Percentiles rank a stretch among this genome's conserved stretches.
Conservation (phyloP, 164 flowering plant genomes). For the Hamamelis virginiana region DNA sequence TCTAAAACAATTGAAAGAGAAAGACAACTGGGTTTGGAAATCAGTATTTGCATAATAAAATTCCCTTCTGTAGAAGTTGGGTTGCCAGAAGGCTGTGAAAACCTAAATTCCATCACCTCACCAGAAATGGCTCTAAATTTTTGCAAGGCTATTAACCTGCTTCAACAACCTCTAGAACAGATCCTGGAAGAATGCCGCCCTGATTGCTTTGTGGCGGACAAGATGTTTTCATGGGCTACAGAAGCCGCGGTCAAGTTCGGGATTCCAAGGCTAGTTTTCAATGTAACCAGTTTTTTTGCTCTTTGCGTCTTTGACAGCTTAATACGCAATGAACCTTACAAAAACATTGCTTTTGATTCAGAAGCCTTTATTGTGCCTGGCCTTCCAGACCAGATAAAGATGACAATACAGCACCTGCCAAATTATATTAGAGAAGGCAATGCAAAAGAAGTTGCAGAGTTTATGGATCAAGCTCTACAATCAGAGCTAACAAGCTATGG, state of each 20-base stretch:
- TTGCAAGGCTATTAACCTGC: conserved; percentile 18
- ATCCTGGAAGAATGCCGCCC: conserved; percentile 25
- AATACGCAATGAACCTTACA: conserved; percentile 14
- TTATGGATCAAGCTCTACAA: conserved; percentile 10
- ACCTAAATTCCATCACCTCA: background rate
- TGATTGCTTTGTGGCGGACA: conserved; percentile 35
- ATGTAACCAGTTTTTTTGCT: conserved; percentile 33
- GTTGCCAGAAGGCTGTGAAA: conserved; percentile 40
- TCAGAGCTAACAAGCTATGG: conserved; percentile 36
- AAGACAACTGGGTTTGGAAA: conserved; percentile 11
- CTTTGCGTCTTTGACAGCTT: conserved; percentile 17
- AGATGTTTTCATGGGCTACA: conserved; percentile 30
- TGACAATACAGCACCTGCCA: conserved; percentile 18
- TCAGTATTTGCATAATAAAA: conserved; percentile 11
- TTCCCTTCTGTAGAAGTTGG: conserved; percentile 38
- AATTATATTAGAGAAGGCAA: background rate
- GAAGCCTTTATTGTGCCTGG: conserved; percentile 29
- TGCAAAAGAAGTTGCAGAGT: conserved; percentile 3
- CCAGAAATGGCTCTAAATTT: conserved; percentile 16
- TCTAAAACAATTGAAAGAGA: conserved; percentile 2
- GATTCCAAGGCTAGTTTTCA: conserved; percentile 37
- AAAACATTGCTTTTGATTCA: conserved; percentile 19
- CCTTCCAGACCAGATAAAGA: conserved; percentile 24
- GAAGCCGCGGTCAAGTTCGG: conserved; percentile 23
- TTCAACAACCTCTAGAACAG: conserved; percentile 28